These are phyloP conservation scores for Gonapodya prolifera DNA, from an alignment of 192 early-diverging fungal genomes.

Conservation along the genomic window DNA sequence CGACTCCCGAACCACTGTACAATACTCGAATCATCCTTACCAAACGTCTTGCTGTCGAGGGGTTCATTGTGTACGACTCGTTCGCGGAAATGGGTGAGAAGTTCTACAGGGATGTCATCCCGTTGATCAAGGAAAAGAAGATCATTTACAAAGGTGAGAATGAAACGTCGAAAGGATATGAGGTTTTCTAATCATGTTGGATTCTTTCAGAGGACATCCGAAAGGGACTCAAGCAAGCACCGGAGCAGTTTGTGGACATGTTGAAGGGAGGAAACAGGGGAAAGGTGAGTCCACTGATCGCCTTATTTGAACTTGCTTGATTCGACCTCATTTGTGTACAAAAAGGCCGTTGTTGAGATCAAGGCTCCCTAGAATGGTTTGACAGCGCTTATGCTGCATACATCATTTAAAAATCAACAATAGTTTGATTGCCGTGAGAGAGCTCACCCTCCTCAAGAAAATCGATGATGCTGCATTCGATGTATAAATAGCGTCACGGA, in stretches of 20 bases:
- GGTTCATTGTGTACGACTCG: background rate
- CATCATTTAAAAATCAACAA: too few relatives aligned
- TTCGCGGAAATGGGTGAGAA: background rate
- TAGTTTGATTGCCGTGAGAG: too few relatives aligned
- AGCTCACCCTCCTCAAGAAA: too few relatives aligned
- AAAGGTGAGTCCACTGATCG: background rate
- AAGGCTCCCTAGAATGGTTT: too few relatives aligned
- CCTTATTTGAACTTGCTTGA: too few relatives aligned
- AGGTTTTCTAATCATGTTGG: background rate
- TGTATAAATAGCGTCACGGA: too few relatives aligned
- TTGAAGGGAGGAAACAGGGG: conserved; percentile 3
- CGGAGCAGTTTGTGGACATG: background rate
- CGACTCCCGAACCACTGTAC: background rate
- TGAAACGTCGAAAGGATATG: background rate
- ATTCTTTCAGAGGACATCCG: background rate
- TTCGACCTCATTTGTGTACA: too few relatives aligned
- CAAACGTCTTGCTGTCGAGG: background rate
- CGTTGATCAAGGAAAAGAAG: background rate
- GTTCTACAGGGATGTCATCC: background rate
- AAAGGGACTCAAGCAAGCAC: background rate
- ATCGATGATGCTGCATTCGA: too few relatives aligned
- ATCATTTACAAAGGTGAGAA: background rate
- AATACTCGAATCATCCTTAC: background rate
- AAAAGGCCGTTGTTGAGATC: too few relatives aligned
- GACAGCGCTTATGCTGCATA: too few relatives aligned